Percentiles rank a stretch among this genome's conserved stretches.
These are phyloP conservation scores for Mycena belliarum DNA, from an alignment of 768 basidiomycete species.

Conservation along the genomic window DNA sequence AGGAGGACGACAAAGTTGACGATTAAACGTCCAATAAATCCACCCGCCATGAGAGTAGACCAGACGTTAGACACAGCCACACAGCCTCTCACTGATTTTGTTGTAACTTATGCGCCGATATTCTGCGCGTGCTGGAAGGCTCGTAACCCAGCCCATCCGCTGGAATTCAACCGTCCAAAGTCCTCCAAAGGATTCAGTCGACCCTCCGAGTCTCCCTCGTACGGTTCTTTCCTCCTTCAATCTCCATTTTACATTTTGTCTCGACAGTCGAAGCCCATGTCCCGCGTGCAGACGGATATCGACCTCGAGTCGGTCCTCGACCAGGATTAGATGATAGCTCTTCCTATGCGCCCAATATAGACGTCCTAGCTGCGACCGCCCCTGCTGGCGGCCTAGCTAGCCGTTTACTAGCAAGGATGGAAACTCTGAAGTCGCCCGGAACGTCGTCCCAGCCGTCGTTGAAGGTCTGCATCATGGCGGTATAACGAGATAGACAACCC, in stretches of 20 bases:
- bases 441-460: background rate
- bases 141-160: conserved; percentile 4
- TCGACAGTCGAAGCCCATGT: background rate
- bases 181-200: background rate
- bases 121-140: conserved; percentile 2
- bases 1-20: conserved; percentile 71
- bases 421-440: background rate
- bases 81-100: background rate
- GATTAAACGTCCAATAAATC: conserved; percentile 57
- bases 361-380: background rate
- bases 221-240: background rate
- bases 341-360: conserved; percentile 2
- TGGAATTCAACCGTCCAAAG: conserved; percentile 11
- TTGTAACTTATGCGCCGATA: conserved; percentile 16
- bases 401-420: background rate
- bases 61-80: background rate
- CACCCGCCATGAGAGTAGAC: conserved; percentile 32
- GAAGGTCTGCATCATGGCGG: background rate
- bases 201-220: background rate
- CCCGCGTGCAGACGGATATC: background rate
- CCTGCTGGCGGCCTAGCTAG: background rate
- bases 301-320: background rate
- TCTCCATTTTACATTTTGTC: background rate
- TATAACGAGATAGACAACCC: background rate
- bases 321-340: background rate